Conservation (phyloP, 2,329 filamentous ascomycete species). For the Plectosphaerella cucumerina region DNA sequence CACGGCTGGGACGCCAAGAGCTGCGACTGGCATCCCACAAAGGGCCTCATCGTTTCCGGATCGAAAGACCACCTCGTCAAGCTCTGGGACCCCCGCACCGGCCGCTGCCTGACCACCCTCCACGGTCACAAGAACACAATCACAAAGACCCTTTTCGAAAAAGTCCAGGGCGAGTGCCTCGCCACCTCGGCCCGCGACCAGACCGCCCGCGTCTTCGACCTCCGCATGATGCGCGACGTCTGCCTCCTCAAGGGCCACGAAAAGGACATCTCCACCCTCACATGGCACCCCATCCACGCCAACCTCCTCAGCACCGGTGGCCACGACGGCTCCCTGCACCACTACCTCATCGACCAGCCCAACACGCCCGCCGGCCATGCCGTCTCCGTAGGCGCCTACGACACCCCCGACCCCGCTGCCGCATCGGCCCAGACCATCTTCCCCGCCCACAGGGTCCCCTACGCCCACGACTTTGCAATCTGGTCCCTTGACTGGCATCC, state of each 20-base stretch:
- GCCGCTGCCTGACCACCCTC: conserved; percentile 85
- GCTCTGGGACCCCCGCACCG: conserved; percentile 93
- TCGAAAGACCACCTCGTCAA: conserved; percentile 98
- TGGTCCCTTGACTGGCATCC: conserved; percentile 99
- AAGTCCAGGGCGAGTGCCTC: conserved; percentile 75
- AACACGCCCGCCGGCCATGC: conserved; percentile 74
- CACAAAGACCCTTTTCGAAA: conserved; percentile 87
- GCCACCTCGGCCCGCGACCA: conserved; percentile 93
- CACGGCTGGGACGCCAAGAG: conserved; percentile 98
- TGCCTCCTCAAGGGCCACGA: conserved; percentile 90
- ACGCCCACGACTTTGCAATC: conserved; percentile 90
- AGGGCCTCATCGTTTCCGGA: conserved; percentile 89
- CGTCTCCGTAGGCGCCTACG: conserved; percentile 75
- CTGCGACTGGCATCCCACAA: conserved; percentile 96
- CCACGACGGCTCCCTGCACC: conserved; percentile 82
- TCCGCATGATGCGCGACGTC: conserved; percentile 98
- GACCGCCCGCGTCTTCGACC: conserved; percentile 87
- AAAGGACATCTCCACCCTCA: conserved; percentile 87
- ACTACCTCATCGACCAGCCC: conserved; percentile 94
- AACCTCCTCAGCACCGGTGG: conserved; percentile 88
- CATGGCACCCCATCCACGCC: conserved; percentile 91
- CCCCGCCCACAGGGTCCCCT: conserved; percentile 81
- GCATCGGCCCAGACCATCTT: conserved; percentile 87
- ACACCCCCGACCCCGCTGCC: conserved; percentile 73
- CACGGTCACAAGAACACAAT: conserved; percentile 98